Base-by-base conservation (phyloP, 352 stramenopile species). In the Globisporangium radiosum region DNA sequence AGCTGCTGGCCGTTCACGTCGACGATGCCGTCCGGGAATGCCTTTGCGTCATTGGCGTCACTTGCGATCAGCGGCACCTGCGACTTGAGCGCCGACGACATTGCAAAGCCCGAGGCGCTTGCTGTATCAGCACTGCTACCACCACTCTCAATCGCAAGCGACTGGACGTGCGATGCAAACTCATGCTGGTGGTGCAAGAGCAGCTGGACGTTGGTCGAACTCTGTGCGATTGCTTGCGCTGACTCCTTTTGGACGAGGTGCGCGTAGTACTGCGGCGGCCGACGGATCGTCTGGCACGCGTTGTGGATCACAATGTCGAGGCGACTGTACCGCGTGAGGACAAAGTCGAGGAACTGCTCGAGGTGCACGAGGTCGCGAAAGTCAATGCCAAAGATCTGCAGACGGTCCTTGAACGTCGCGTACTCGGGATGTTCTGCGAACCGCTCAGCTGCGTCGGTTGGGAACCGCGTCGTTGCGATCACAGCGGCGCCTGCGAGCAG, bases 241-340 rank as follows among this genome's bases (percentile, higher is more conserved):
- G 25, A 33, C 58, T 95, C 85, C 57, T 93, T 93, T n/a, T 91
- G 75, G 45, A 93, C 84, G 13, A 95, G 67, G 49, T 96, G 91
- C 50, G 90, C 66, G 76, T 99, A 99, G 79, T 98, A 99, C 15
- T 81, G 89, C 9, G 86, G 82, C 49, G 95, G 95, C 15, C 96
- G 84, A 62, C 95, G 87, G 38, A 99, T 86, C 1, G 96, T 99
- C 78, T 99, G 96, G 76, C 96, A 99, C 8, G 96, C 96, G 70
- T 99, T 99, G 75, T 99, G 97, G 56, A 99, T 95, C 49, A 99
- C 85, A 45, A 98, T 88, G 74, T 99, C 94, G 42, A 99, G 81
- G n/a, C 93, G 93, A 52, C 81, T 75, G 64, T 94, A 90, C 2
- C 75, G 81, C 40, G 71, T 75, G 8, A 91, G 68, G 38, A 94